These are phyloP conservation scores for Leptoxyphium fumago DNA, from an alignment of 2,329 filamentous ascomycete genomes.

Conservation along the genomic window DNA sequence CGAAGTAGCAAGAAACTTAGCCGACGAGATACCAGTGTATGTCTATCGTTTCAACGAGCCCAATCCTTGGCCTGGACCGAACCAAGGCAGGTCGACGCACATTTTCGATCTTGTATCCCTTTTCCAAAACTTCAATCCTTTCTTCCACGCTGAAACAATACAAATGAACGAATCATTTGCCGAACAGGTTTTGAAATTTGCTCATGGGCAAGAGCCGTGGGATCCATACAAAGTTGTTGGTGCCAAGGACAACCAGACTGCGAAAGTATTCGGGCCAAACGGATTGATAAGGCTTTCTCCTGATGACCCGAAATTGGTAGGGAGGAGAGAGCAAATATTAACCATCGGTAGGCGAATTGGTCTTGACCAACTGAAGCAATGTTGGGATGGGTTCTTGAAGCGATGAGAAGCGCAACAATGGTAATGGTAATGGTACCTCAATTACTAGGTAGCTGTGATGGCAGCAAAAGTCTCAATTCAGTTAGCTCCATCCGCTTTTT, in stretches of 20 bases:
- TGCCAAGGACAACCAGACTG: constrained; percentile 11
- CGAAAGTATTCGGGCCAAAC: constrained; percentile 6
- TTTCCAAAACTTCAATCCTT: constrained; percentile 33
- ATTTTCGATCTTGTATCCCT: constrained; percentile 32
- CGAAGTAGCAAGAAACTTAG: constrained; percentile 21
- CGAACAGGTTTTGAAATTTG: constrained; percentile 25
- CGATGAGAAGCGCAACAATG: too few species aligned
- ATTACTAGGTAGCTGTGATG: too few species aligned
- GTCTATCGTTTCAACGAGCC: constrained; percentile 34
- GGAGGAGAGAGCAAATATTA: constrained; percentile 1
- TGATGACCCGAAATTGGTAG: constrained; percentile 7
- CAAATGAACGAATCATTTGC: constrained; percentile 21
- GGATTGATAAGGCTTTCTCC: constrained; percentile 4
- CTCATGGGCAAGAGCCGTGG: constrained; percentile 22
- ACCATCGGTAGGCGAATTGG: constrained; percentile 1
- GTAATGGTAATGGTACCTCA: too few species aligned
- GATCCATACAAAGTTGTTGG: constrained; percentile 13
- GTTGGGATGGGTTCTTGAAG: constrained; percentile 5
- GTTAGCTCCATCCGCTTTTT: too few species aligned
- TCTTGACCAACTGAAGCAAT: constrained; percentile 5
- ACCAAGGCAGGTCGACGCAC: constrained; percentile 26
- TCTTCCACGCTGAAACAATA: constrained; percentile 20
- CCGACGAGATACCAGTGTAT: constrained; percentile 13
- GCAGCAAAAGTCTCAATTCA: too few species aligned
- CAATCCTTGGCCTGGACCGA: constrained; percentile 32